Evolutionary conservation across 257 asterid species (phyloP).

Genomic region (Phtheirospermum japonicum): DNA sequence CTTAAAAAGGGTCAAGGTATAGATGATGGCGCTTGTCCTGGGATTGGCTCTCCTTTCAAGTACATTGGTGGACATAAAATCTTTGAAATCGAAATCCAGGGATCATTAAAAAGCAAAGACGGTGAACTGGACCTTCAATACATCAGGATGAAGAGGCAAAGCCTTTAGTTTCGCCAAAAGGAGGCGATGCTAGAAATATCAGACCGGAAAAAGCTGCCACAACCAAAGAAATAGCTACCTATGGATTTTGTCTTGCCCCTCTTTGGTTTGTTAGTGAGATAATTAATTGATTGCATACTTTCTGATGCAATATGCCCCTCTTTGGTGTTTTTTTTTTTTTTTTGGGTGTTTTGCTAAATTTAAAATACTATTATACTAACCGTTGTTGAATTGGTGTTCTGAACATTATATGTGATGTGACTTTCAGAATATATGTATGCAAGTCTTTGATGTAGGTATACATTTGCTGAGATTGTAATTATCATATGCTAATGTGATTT

Average conservation of each 20-base stretch:
- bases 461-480: no score
- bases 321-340: no score
- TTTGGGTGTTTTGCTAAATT: no score
- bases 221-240: slow-evolving; percentile 74
- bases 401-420: no score
- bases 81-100: slow-evolving; percentile 69
- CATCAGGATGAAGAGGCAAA: slow-evolving; percentile 49
- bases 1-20: slow-evolving; percentile 36
- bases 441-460: no score
- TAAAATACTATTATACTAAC: no score
- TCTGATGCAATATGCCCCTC: neutral
- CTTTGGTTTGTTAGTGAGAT: slow-evolving; percentile 98
- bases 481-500: no score
- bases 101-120: slow-evolving; percentile 57
- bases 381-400: no score
- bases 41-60: slow-evolving; percentile 55
- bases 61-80: slow-evolving; percentile 53
- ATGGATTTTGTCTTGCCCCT: slow-evolving; percentile 90
- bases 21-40: slow-evolving; percentile 33
- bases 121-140: slow-evolving; percentile 53
- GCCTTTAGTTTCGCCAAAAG: slow-evolving; percentile 53
- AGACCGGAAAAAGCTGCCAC: slow-evolving; percentile 55
- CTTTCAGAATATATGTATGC: no score
- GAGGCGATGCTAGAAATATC: slow-evolving; percentile 35
- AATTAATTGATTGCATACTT: slow-evolving; percentile 15